Evolutionary conservation across 179 eudicot genomes (phyloP).

Genomic region (Sideroxylon spinosum): DNA sequence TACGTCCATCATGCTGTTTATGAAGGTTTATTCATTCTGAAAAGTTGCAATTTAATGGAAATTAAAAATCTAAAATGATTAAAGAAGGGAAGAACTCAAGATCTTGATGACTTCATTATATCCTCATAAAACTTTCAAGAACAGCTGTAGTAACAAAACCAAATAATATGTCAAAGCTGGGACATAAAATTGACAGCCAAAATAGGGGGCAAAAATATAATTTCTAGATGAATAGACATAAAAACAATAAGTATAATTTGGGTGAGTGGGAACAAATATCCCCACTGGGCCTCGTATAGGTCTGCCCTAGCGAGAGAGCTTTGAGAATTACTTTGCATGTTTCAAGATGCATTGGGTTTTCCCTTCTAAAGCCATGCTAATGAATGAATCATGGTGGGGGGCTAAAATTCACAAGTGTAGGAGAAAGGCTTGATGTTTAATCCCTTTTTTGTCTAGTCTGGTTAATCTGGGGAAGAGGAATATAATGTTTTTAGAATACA

Average conservation of each 20-base stretch:
- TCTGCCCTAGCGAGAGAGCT: too few relatives aligned
- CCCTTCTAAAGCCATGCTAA: too few relatives aligned
- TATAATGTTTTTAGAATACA: too few relatives aligned
- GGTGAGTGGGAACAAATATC: too few relatives aligned
- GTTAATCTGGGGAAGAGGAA: too few relatives aligned
- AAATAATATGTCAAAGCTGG: not conserved
- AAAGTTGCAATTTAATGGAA: not conserved
- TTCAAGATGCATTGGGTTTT: too few relatives aligned
- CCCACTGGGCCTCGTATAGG: too few relatives aligned
- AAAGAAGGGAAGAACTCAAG: not conserved
- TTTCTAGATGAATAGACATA: not conserved
- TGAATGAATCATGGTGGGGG: too few relatives aligned
- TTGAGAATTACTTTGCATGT: too few relatives aligned
- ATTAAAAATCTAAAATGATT: not conserved
- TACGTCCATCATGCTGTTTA: not conserved
- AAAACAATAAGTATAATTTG: not conserved
- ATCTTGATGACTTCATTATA: not conserved
- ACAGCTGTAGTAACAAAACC: not conserved
- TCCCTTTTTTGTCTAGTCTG: too few relatives aligned
- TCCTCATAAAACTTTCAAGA: not conserved
- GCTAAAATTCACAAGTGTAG: too few relatives aligned
- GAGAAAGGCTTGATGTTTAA: too few relatives aligned
- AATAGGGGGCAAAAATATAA: not conserved
- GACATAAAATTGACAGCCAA: not conserved
- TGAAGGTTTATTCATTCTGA: constrained; percentile 5